Base-by-base conservation (phyloP, 78 protist genomes). In the Emiliania huxleyi region DNA sequence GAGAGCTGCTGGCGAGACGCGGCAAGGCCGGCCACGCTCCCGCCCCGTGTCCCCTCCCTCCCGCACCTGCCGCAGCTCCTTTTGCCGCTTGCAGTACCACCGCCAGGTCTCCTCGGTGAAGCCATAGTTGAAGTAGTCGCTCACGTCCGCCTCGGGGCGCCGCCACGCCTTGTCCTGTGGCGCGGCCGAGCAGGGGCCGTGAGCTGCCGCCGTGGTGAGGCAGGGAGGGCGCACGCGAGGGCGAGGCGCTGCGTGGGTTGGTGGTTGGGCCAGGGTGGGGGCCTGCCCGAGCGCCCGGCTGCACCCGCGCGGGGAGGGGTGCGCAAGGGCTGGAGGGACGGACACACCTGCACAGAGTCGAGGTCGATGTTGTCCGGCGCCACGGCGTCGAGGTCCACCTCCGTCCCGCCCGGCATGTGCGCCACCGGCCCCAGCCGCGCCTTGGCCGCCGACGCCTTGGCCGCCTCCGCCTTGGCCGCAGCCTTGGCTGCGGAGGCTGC, bases 91-190 rank as follows among this genome's bases (percentile, higher is more conserved):
- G 69, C 91, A 87, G 18, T 87, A 87, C 71, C 5, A 2, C 19
- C 91, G 91, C 91, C 91, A 87, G 11, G 71, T 56, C 19, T 46
- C 91, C 69, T 87, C 91, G 38, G 35, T 89, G 92, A 95, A 95
- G 12, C 97, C 97, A 71, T 95, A 95, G 93, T 95, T 95, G 93
- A 95, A 95, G 69, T 89, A 95, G 49, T 95, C 96, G 2, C 91
- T 75, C 12, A 89, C 1, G 49, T 95, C 92, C 22, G 94, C 96
- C 38, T 90, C 94, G 25, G 92, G 49, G 40, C 18, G 6, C 4
- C n/a, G 6, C 97, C 97, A 95, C 45, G 95, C 94, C 84, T 92
- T 91, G 40, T 93, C 95, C 12, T n/a, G n/a, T n/a, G n/a, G n/a
- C n/a, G n/a, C n/a, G n/a, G n/a, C n/a, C n/a, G n/a, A n/a, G n/a